These are phyloP conservation scores for Claviceps sp. DNA, from an alignment of 2,329 filamentous ascomycete genomes.

Conservation along the genomic window DNA sequence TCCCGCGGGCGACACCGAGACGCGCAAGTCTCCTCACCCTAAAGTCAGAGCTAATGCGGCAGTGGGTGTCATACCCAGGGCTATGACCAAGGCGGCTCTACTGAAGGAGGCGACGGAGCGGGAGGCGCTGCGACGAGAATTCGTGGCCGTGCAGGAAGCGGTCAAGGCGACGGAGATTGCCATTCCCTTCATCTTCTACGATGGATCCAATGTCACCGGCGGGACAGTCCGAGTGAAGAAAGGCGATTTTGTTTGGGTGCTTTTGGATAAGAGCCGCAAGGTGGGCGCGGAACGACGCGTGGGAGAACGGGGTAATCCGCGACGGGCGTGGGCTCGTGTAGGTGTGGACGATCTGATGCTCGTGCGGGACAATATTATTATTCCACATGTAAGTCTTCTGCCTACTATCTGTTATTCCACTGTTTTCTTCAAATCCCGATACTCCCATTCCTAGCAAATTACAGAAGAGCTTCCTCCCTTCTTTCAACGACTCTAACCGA, in stretches of 20 bases:
- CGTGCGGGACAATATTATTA: constrained; percentile 78
- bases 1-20: constrained; percentile 7
- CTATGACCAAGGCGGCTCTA: constrained; percentile 56
- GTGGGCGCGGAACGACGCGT: constrained; percentile 74
- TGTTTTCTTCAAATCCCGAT: not conserved
- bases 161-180: constrained; percentile 82
- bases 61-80: constrained; percentile 54
- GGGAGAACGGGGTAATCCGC: constrained; percentile 49
- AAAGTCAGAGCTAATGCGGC: constrained; percentile 50
- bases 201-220: constrained; percentile 79
- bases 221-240: constrained; percentile 81
- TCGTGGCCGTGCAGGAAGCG: constrained; percentile 66
- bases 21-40: constrained; percentile 7
- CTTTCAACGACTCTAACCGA: not conserved
- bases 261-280: constrained; percentile 82
- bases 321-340: constrained; percentile 80
- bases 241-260: constrained; percentile 85
- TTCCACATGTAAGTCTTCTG: constrained; percentile 66
- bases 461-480: not conserved
- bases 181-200: constrained; percentile 94
- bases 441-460: not conserved
- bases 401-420: not conserved
- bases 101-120: constrained; percentile 67
- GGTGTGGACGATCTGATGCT: constrained; percentile 93
- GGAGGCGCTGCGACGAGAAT: constrained; percentile 71